Conservation (phyloP, 208 protist genomes). For the Leishmania gerbilli region DNA sequence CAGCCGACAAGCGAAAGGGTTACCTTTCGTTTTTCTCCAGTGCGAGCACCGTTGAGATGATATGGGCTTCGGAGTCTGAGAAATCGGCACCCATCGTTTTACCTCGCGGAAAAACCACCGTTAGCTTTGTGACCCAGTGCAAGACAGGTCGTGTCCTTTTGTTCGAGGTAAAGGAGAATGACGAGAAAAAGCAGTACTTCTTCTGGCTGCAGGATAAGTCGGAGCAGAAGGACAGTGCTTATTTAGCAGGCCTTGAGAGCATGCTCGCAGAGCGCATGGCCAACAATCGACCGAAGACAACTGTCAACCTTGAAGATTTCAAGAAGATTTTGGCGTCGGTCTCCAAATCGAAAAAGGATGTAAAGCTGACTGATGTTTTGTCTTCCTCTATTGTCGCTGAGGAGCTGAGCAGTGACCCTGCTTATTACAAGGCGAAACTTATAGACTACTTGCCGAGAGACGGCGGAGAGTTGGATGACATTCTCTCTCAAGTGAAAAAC, state of each 20-base stretch:
- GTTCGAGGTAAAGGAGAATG: slow-evolving; percentile 46
- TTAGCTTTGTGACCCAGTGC: slow-evolving; percentile 64
- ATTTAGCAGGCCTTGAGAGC: slow-evolving; percentile 50
- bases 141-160: slow-evolving; percentile 75
- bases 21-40: slow-evolving; percentile 57
- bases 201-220: slow-evolving; percentile 90
- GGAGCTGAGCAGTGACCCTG: slow-evolving; percentile 50
- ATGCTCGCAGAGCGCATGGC: slow-evolving; percentile 31
- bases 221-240: slow-evolving; percentile 56
- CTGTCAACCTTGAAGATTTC: slow-evolving; percentile 52
- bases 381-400: slow-evolving; percentile 51
- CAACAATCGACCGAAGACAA: slow-evolving; percentile 1
- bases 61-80: slow-evolving; percentile 41
- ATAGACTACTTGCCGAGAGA: slow-evolving; percentile 44
- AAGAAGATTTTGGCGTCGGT: slow-evolving; percentile 62
- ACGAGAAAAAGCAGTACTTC: slow-evolving; percentile 46
- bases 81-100: slow-evolving; percentile 17
- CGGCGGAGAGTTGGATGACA: slow-evolving; percentile 30
- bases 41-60: slow-evolving; percentile 42
- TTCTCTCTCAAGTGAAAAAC: slow-evolving; percentile 71
- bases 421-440: slow-evolving; percentile 62
- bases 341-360: slow-evolving; percentile 31
- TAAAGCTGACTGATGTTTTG: slow-evolving; percentile 46
- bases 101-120: slow-evolving; percentile 32
- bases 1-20: slow-evolving; percentile 50